phyloP scores from a whole-genome alignment of 805 yeast species.

The Hanseniaspora thailandica region DNA sequence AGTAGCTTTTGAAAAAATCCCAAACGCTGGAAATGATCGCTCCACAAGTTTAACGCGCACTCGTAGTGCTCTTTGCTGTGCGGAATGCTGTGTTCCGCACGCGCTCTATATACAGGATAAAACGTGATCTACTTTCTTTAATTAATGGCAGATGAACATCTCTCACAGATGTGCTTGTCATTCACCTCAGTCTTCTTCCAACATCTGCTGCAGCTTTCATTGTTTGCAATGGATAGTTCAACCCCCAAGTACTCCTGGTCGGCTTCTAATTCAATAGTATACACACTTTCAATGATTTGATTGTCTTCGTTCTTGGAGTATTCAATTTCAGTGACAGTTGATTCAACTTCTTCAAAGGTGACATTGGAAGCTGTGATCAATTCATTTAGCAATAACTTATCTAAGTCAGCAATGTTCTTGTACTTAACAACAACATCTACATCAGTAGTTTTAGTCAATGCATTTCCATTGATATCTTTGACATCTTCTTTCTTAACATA shows the following conservation, averaged over 20 bases:
- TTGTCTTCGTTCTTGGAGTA: slow-evolving; percentile 2
- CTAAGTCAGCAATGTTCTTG: slow-evolving; percentile 15
- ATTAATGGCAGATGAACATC: not conserved
- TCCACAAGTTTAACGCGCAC: not conserved
- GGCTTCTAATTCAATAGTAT: slow-evolving; percentile 18
- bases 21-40: not conserved
- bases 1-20: not conserved
- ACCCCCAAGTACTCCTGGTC: slow-evolving; percentile 26
- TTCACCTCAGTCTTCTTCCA: slow-evolving; percentile 41
- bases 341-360: slow-evolving; percentile 25
- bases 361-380: slow-evolving; percentile 56
- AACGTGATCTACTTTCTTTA: not conserved
- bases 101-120: not conserved
- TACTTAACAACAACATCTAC: slow-evolving; percentile 25
- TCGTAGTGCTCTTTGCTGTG: too few relatives aligned
- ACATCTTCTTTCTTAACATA: not conserved
- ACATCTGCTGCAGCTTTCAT: slow-evolving; percentile 79
- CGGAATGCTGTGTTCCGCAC: not conserved
- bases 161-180: not conserved
- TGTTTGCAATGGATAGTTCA: slow-evolving; percentile 30
- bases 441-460: slow-evolving; percentile 22
- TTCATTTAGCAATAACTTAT: slow-evolving; percentile 41
- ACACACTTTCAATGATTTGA: slow-evolving; percentile 10
- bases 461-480: not conserved
- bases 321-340: slow-evolving; percentile 2